Evolutionary conservation across 2,329 filamentous ascomycete species (phyloP).

Genomic region (Diplocarpon rosae): DNA sequence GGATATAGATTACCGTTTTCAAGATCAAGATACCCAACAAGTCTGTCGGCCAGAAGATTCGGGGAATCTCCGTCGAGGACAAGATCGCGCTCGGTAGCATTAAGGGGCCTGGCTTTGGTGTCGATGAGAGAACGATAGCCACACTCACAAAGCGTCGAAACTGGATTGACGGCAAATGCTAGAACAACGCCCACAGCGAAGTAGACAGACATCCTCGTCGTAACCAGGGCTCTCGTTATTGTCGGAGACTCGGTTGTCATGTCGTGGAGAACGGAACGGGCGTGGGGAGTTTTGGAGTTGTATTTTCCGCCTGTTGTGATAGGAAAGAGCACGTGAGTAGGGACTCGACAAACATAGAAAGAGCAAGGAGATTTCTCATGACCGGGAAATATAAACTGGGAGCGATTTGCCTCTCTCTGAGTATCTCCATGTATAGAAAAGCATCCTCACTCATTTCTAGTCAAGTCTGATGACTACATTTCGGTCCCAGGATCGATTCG

Average conservation of each 20-base stretch:
- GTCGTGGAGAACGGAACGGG: neutral
- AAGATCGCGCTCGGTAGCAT: neutral
- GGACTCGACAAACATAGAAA: neutral
- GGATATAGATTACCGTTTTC: neutral
- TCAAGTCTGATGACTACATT: too few relatives aligned
- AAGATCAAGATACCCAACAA: neutral
- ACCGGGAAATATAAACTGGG: too few relatives aligned
- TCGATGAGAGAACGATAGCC: constrained; percentile 47
- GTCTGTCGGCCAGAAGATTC: neutral
- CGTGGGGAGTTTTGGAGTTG: neutral
- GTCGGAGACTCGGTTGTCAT: neutral
- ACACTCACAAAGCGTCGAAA: constrained; percentile 51
- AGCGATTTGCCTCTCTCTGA: too few relatives aligned
- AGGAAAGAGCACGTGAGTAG: neutral
- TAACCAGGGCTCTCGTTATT: neutral
- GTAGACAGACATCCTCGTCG: neutral
- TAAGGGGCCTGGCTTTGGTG: constrained; percentile 8
- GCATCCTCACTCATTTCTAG: too few relatives aligned
- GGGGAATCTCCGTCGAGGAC: constrained; percentile 20
- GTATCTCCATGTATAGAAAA: too few relatives aligned
- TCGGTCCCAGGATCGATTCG: too few relatives aligned
- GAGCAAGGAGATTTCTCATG: neutral
- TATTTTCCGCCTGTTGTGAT: neutral
- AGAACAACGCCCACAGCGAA: neutral
- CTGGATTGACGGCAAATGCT: neutral